A percentile compares a stretch with the other conserved stretches of the same genome.
Evolutionary conservation across 164 flowering plant genomes (phyloP).

Genomic region (Vitis amurensis): DNA sequence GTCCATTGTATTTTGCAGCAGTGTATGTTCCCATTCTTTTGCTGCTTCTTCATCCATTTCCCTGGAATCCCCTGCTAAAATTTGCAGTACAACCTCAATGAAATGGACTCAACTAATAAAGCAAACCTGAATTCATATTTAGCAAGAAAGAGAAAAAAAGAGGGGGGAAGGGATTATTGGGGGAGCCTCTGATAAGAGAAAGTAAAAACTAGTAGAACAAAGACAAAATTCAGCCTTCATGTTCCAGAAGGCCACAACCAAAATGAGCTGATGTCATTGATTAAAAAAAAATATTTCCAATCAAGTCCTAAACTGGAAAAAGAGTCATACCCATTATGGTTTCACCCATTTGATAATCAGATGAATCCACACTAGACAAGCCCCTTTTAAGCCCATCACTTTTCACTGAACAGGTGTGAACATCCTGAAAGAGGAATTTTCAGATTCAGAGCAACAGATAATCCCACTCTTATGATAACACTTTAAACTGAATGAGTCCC

Average conservation of each 20-base stretch:
- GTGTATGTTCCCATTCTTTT: conserved; percentile 95
- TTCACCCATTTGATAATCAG: conserved; percentile 79
- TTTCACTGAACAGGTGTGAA: conserved; percentile 38
- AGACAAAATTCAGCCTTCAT: neutral
- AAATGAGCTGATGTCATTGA: neutral
- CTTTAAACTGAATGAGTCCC: too few species aligned
- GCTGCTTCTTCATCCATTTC: conserved; percentile 87
- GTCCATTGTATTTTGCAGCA: conserved; percentile 86
- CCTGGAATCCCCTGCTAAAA: conserved; percentile 61
- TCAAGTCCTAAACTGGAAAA: conserved; percentile 4
- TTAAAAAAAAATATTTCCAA: neutral
- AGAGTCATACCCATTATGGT: conserved; percentile 42
- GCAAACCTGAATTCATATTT: neutral
- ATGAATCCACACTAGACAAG: conserved; percentile 63
- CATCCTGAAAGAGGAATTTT: conserved; percentile 47
- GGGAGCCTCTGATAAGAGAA: too few species aligned
- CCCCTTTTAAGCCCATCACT: conserved; percentile 77
- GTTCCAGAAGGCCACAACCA: neutral
- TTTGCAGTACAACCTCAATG: neutral
- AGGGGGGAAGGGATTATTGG: neutral
- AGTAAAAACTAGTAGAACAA: neutral
- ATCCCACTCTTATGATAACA: conserved; percentile 1
- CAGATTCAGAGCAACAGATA: conserved; percentile 2
- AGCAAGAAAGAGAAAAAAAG: neutral
- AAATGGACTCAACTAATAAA: neutral